Base-by-base conservation (phyloP, 495 filamentous ascomycete species). In the Penicillium mononematosum region DNA sequence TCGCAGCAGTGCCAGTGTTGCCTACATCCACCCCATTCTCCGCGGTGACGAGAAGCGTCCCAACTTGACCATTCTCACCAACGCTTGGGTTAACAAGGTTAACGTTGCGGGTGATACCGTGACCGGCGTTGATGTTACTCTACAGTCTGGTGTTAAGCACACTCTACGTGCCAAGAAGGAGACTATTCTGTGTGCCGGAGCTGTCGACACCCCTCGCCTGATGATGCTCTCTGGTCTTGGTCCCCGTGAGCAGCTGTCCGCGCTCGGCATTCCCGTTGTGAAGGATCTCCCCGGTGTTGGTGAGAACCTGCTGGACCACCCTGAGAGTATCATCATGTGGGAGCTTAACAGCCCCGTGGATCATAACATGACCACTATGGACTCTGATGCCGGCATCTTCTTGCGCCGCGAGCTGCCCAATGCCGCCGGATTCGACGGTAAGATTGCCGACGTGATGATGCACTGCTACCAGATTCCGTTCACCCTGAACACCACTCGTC, bases 401-500 rank as follows among this genome's bases (percentile, higher is more conserved):
- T 74, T 92, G 42, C 88, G 88, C 34, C 87, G 90, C 11, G 83
- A 91, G 64, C 62, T 72, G 20, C 76, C 80, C 25, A 83, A 87
- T 50, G 85, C 87, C 10, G 83, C 83, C 10, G 82, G 81, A 11
- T 74, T 76, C 10, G 88, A 90, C 60, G 85, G 85, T 59, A 81
- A 85, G 43, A 83, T 85, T 38, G 85, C 86, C 54, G 89, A 94
- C 64, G 71, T 94, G 53, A 92, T 92, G 89, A 91, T 92, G 88
- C 90, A 94, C 73, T 92, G 89, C 78, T 92, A 92, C 72, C 90
- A 94, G 70, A 91, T 91, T 54, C 89, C 88, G 32, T 91, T 91
- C 72, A 86, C 83, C 41, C 78, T 88, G 55, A 88, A 88, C 75
- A 88, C 83, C 48, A 69, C 73, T 5, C 80, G 89, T n/a, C 76